Base-by-base conservation (phyloP, 495 filamentous ascomycete species). In the Aspergillus carlsbadensis region DNA sequence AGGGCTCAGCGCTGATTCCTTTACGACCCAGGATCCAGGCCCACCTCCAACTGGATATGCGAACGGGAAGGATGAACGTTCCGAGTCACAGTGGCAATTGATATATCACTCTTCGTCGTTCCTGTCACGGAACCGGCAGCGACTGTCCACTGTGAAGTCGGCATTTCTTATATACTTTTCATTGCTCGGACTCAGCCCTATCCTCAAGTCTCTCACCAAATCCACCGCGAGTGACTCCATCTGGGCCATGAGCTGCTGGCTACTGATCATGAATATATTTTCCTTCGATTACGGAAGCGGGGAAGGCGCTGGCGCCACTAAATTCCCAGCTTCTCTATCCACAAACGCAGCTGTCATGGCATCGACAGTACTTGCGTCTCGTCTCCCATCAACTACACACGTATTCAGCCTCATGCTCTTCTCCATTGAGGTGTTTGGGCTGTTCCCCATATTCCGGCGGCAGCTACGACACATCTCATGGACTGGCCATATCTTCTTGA, bases 341-440 rank as follows among this genome's bases (percentile, higher is more conserved):
- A 97, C 91, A 22, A 98, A 98, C 61, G 92, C 94, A 6, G 93
- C 95, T 0, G 78, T 97, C 14, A 96, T 97, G 89, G 92, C 92
- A 3, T 91, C 87, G 6, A 96, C 94, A 1, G 91, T 96, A 58
- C 82, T 98, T 13, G 94, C 94, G 0, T 93, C 88, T 34, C 84
- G 92, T 2, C 78, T 98, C 13, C 89, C 89, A 2, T 87, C 84
- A 41, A 97, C 95, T 0, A 91, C 90, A 0, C 92, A 98, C 65
- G 94, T 98, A 8, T 98, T 98, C 73, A 92, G 88, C 52, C 80
- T 98, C 4, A 96, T 92, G 22, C 80, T 98, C 1, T 98, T 98
- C 77, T 89, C 84, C 56, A 98, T 98, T 66, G 92, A 98, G 69
- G 91, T 98, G 5, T 98, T 98, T 63, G 94, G 92, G 0, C 78